Evolutionary conservation across 495 filamentous ascomycete genomes (phyloP).

Genomic region (Podospora pseudopauciseta): DNA sequence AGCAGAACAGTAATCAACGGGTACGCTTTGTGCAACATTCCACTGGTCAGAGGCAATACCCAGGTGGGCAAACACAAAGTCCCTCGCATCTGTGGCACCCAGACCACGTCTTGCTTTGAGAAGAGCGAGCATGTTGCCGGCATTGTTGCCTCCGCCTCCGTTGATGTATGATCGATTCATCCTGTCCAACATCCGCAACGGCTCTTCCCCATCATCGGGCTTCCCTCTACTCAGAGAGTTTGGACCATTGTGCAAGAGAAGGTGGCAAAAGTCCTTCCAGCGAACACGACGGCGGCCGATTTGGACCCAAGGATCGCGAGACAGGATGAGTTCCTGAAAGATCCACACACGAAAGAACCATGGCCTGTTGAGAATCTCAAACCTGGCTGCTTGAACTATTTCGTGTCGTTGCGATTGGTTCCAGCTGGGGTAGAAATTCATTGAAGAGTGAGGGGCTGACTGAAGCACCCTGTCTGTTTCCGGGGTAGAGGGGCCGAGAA

Average conservation of each 20-base stretch:
- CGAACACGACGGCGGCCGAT: neutral
- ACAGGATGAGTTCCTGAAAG: slow-evolving; percentile 3
- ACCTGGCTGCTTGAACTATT: neutral
- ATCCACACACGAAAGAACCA: slow-evolving; percentile 4
- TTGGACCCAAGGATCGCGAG: slow-evolving; percentile 4
- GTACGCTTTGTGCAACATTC: neutral
- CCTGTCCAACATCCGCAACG: neutral
- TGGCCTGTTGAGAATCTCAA: neutral
- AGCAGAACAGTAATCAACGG: neutral
- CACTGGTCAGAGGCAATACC: neutral
- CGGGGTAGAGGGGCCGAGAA: neutral
- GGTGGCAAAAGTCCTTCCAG: neutral
- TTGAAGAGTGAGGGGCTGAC: neutral
- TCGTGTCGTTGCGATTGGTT: neutral
- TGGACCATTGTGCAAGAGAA: neutral
- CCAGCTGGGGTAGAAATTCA: neutral
- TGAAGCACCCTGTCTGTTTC: neutral
- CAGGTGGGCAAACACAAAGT: slow-evolving; percentile 4
- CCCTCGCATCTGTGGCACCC: neutral
- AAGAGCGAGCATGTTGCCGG: neutral
- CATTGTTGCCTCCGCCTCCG: neutral
- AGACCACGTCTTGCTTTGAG: neutral
- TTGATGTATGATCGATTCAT: neutral
- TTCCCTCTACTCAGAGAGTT: neutral
- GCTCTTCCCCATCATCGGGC: neutral